phyloP scores from a whole-genome alignment of 257 asterid genomes.

The Solanum arcanum region DNA sequence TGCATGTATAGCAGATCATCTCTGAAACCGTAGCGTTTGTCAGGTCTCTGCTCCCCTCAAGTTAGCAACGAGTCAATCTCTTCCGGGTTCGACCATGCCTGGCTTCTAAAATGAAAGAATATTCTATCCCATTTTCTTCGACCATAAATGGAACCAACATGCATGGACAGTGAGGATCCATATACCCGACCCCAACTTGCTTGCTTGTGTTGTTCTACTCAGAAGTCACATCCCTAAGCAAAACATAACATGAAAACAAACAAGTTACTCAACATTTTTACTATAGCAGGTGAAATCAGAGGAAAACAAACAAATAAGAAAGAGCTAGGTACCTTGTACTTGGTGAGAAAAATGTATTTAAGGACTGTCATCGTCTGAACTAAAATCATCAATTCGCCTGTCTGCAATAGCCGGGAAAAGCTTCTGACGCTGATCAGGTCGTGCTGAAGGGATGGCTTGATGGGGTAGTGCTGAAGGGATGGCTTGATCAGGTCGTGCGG shows the following conservation, averaged over 20 bases:
- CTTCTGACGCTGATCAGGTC: constrained; percentile 31
- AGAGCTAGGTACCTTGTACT: neutral
- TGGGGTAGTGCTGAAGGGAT: neutral
- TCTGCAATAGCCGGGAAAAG: constrained; percentile 48
- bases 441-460: neutral
- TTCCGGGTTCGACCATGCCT: neutral
- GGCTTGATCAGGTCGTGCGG: neutral
- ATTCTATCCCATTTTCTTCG: neutral
- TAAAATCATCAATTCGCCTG: constrained; percentile 52
- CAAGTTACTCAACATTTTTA: neutral
- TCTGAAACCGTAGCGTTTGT: neutral
- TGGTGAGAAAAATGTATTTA: constrained; percentile 3
- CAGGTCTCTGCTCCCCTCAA: neutral
- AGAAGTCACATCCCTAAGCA: neutral
- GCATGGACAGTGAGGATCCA: neutral
- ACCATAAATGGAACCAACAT: neutral
- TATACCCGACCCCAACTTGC: neutral
- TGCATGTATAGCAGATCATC: constrained; percentile 1
- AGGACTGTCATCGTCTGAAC: constrained; percentile 52
- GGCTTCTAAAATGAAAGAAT: neutral
- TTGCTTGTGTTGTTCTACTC: neutral
- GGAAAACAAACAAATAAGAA: neutral
- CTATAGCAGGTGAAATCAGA: neutral
- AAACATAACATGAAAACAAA: neutral
- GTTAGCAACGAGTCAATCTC: neutral